Conservation (phyloP, 768 basidiomycete genomes). For the Leccinellum rugosiceps region DNA sequence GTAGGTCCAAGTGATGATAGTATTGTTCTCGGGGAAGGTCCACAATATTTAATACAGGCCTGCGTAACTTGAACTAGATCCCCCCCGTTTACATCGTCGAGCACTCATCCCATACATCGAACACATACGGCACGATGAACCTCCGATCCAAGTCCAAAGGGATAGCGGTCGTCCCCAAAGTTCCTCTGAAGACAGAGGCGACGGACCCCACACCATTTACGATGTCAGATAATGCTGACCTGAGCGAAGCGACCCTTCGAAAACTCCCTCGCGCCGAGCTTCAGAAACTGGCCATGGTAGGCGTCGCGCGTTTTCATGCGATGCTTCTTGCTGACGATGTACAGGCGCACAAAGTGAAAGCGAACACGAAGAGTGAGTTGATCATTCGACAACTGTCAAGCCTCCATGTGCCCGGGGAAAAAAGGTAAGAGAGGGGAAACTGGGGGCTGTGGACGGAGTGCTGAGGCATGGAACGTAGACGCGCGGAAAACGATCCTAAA, state of each 20-base stretch:
- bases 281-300: conserved; percentile 28
- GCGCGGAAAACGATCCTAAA: conserved; percentile 3
- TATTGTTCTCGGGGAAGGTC: conserved; percentile 12
- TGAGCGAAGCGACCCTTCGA: conserved; percentile 19
- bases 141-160: conserved; percentile 11
- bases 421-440: conserved; percentile 7
- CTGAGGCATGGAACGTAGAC: conserved; percentile 2
- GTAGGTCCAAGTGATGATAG: conserved; percentile 12
- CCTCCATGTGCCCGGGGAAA: conserved; percentile 7
- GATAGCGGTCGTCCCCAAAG: not conserved
- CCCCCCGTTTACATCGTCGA: not conserved
- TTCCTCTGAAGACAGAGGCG: not conserved
- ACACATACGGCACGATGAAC: conserved; percentile 7
- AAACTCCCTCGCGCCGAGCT: conserved; percentile 23
- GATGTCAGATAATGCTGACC: not conserved
- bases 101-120: not conserved
- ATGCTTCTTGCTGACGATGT: not conserved
- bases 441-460: not conserved
- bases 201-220: not conserved
- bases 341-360: conserved; percentile 23
- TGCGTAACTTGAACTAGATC: not conserved
- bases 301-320: not conserved
- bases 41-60: conserved; percentile 5
- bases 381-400: conserved; percentile 23
- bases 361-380: conserved; percentile 25